These are phyloP conservation scores for Fusarium tupiense DNA, from an alignment of 2,329 filamentous ascomycete genomes.

Conservation along the genomic window DNA sequence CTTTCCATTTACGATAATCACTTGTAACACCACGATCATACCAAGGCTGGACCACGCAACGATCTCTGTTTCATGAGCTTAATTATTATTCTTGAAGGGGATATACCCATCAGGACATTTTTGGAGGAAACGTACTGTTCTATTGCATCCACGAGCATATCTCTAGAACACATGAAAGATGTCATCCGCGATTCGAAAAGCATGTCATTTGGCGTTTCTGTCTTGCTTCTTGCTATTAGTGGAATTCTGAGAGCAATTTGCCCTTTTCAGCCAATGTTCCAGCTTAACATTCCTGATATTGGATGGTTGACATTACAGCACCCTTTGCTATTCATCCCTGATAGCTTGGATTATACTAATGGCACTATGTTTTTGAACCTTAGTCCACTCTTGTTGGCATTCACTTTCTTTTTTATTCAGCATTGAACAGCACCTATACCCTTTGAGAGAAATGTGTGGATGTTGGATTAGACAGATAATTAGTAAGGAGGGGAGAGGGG, in stretches of 20 bases:
- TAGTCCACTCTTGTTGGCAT: neutral
- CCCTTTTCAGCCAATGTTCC: conserved; percentile 5
- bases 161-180: conserved; percentile 24
- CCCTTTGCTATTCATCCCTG: neutral
- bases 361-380: neutral
- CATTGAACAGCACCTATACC: conserved; percentile 23
- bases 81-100: conserved; percentile 37
- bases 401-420: neutral
- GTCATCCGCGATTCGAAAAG: conserved; percentile 17
- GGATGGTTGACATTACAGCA: conserved; percentile 2
- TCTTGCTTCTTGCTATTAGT: neutral
- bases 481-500: neutral
- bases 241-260: neutral
- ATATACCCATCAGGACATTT: conserved; percentile 46
- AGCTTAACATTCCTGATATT: conserved; percentile 2
- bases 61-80: conserved; percentile 34
- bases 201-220: conserved; percentile 28
- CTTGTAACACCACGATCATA: conserved; percentile 42
- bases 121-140: conserved; percentile 39
- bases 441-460: conserved; percentile 8
- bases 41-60: conserved; percentile 37
- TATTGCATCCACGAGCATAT: conserved; percentile 11
- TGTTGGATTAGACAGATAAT: conserved; percentile 4
- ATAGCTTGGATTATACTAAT: neutral
- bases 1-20: conserved; percentile 23